Evolutionary conservation across 495 filamentous ascomycete species (phyloP), one percentile per base, ranked within the genome.

Genomic region (Cudoniella acicularis): DNA sequence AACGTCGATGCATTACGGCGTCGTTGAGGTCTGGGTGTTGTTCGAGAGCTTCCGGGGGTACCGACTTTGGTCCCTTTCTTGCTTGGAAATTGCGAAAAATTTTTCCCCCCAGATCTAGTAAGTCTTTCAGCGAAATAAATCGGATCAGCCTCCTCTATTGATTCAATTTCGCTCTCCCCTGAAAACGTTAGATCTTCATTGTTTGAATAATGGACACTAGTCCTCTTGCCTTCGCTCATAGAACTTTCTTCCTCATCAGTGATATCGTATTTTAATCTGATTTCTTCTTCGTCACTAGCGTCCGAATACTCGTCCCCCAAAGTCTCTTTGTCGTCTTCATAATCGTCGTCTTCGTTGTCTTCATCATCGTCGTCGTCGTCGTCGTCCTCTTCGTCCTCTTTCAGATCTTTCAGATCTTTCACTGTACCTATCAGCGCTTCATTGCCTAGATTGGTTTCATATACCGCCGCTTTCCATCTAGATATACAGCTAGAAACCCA

Each of bases 401-500:
- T 36, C 30, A n/a, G n/a, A n/a, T 36, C 13, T 13, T 36, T 36
- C 13, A 36, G 30, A 13, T 36, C 30, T 36, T 4, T 13, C 30
- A 36, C 4, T 36, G 4, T 36, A 36, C 30, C 30, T 36, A 36
- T 36, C 30, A n/a, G n/a, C 30, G 13, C 30, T 4, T 36, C 30
- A 36, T 36, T 36, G 4, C 13, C 6, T 36, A 13, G 30, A 6
- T 36, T 36, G 30, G 4, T 21, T 43, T 3, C 52, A 6, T 22
- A 16, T n/a, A 43, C 18, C 11, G 30, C 27, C 26, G 9, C 22
- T 2, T n/a, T 9, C 52, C 52, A 54, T 42, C 52, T 42, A 54
- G 30, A 25, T 42, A 54, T 18, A 43, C 27, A 54, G n/a, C 52
- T 54, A 13, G 52, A 54, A 40, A 54, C 52, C 52, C 52, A 54